Percentiles rank a stretch among this genome's conserved stretches.
Conservation (phyloP, 345 rosid genomes). For the Citrus hindsii region DNA sequence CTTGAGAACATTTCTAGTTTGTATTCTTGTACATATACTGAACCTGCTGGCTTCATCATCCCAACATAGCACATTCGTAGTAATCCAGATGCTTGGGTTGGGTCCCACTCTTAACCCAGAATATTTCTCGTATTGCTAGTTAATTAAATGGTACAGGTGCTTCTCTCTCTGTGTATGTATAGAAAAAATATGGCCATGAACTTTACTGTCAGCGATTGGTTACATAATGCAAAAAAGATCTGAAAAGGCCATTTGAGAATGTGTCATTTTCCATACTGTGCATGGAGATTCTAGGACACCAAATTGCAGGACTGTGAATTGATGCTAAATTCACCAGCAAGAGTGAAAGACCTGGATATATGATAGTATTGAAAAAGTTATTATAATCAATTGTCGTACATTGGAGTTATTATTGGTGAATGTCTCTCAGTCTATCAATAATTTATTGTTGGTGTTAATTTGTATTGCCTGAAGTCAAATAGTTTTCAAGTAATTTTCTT, state of each 20-base stretch:
- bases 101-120: constrained; percentile 22
- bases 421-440: too few species aligned
- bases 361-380: too few species aligned
- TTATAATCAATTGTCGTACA: too few species aligned
- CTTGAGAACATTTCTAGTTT: constrained; percentile 15
- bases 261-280: background rate
- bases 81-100: constrained; percentile 20
- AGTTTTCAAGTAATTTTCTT: too few species aligned
- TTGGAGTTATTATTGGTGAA: too few species aligned
- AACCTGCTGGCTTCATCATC: background rate
- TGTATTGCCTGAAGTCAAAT: too few species aligned
- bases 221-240: background rate
- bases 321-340: background rate
- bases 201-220: background rate
- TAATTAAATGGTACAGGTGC: background rate
- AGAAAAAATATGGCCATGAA: background rate
- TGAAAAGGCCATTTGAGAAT: background rate
- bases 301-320: background rate
- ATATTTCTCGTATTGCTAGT: constrained; percentile 4
- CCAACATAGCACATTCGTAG: constrained; percentile 14
- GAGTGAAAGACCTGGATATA: too few species aligned
- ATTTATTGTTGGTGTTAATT: too few species aligned
- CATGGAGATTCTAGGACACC: background rate
- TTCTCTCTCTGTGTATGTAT: background rate
- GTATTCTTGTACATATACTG: too few species aligned